Conservation (phyloP, 176 grass and related monocot species). For the Rhipidocladum racemiflorum region DNA sequence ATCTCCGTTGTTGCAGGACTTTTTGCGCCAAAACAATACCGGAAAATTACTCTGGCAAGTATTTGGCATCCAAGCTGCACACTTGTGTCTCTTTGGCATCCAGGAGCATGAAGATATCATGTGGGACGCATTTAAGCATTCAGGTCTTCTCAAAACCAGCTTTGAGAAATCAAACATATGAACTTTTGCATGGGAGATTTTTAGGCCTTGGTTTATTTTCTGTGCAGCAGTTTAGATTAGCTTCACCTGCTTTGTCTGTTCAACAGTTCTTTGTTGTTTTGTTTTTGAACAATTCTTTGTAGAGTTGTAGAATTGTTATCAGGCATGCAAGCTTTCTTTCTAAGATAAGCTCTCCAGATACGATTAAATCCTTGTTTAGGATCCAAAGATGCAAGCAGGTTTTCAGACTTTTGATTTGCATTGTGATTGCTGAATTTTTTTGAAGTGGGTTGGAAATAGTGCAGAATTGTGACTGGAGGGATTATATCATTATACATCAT, state of each 20-base stretch:
- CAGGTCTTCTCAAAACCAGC: constrained; percentile 50
- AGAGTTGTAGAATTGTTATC: neutral
- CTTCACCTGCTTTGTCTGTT: neutral
- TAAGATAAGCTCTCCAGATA: neutral
- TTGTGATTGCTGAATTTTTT: neutral
- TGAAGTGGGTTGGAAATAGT: neutral
- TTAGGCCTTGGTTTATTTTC: constrained; percentile 1
- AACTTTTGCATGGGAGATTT: neutral
- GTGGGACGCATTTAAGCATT: constrained; percentile 79
- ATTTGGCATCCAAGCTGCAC: constrained; percentile 69
- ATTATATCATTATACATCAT: neutral
- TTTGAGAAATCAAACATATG: constrained; percentile 15
- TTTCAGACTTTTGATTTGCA: neutral
- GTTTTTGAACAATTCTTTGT: neutral
- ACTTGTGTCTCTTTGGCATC: constrained; percentile 83
- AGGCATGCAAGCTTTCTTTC: neutral
- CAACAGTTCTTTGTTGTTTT: neutral
- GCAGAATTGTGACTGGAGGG: neutral
- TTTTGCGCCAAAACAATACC: constrained; percentile 95
- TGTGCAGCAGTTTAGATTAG: neutral
- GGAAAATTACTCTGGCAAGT: constrained; percentile 94
- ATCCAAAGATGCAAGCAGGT: neutral
- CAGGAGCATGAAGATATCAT: constrained; percentile 93
- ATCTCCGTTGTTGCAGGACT: constrained; percentile 56
- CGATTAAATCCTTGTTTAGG: neutral